phyloP scores from a whole-genome alignment of 2,329 filamentous ascomycete species.

The Aspergillus sclerotialis region DNA sequence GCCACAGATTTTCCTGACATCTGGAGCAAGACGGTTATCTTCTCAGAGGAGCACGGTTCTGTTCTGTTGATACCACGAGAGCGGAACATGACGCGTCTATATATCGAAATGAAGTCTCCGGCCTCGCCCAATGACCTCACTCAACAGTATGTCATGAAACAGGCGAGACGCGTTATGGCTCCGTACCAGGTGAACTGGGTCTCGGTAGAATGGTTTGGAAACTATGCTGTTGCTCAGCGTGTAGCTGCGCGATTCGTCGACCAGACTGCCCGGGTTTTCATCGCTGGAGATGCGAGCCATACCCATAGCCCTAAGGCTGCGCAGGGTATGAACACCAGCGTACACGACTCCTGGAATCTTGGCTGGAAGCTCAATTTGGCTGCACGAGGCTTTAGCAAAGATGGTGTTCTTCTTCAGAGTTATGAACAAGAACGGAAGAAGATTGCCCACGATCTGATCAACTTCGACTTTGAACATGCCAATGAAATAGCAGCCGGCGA shows the following conservation, averaged over 20 bases:
- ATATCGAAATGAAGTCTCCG: slow-evolving; percentile 30
- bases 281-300: slow-evolving; percentile 41
- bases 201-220: slow-evolving; percentile 43
- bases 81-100: slow-evolving; percentile 61
- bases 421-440: slow-evolving; percentile 26
- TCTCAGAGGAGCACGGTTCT: slow-evolving; percentile 60
- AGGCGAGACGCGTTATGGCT: slow-evolving; percentile 35
- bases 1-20: slow-evolving; percentile 65
- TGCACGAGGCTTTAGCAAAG: slow-evolving; percentile 16
- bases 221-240: slow-evolving; percentile 45
- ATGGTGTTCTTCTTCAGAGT: slow-evolving; percentile 13
- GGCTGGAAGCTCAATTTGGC: slow-evolving; percentile 30
- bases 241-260: slow-evolving; percentile 42
- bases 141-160: slow-evolving; percentile 63
- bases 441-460: slow-evolving; percentile 24
- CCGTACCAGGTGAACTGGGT: slow-evolving; percentile 42
- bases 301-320: slow-evolving; percentile 26
- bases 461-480: slow-evolving; percentile 37
- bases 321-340: slow-evolving; percentile 25
- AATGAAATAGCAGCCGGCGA: slow-evolving; percentile 55
- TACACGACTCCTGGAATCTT: slow-evolving; percentile 30
- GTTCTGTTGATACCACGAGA: slow-evolving; percentile 69
- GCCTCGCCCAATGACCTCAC: slow-evolving; percentile 32
- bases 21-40: slow-evolving; percentile 66
- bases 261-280: slow-evolving; percentile 36